These are phyloP conservation scores for Cryphonectria radicalis DNA, from an alignment of 2,329 filamentous ascomycete species.

Conservation along the genomic window DNA sequence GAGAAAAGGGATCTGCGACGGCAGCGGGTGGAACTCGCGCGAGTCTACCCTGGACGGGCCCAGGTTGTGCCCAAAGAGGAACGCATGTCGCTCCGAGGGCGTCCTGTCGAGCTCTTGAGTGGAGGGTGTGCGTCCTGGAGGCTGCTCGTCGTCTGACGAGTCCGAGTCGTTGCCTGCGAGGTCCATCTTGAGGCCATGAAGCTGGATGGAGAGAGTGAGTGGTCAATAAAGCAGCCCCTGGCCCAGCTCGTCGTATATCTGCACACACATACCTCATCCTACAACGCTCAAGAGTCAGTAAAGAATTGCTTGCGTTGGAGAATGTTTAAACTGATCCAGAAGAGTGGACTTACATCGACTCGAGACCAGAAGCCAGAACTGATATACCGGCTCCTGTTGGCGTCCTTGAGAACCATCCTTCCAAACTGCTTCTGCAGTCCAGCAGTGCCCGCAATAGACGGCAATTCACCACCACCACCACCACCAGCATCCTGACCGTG, in stretches of 20 bases:
- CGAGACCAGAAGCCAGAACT: conserved; percentile 60
- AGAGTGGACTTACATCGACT: conserved; percentile 50
- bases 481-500: conserved; percentile 31
- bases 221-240: conserved; percentile 23
- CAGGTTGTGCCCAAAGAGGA: conserved; percentile 55
- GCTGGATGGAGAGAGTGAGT: conserved; percentile 36
- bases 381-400: conserved; percentile 50
- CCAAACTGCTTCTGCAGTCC: conserved; percentile 49
- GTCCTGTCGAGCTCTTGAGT: conserved; percentile 47
- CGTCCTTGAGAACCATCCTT: conserved; percentile 51
- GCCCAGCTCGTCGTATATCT: too few relatives aligned
- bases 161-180: conserved; percentile 42
- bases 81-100: conserved; percentile 52
- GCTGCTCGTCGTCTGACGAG: conserved; percentile 44
- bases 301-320: neutral
- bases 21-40: conserved; percentile 52
- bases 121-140: conserved; percentile 36
- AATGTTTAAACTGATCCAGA: neutral
- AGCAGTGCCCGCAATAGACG: conserved; percentile 19
- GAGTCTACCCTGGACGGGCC: conserved; percentile 38
- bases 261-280: conserved; percentile 18
- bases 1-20: conserved; percentile 59
- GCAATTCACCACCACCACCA: neutral
- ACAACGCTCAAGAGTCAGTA: neutral
- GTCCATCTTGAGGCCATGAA: conserved; percentile 50